These are phyloP conservation scores for Zygotorulaspora sp. DNA, from an alignment of 805 yeast genomes.

Conservation along the genomic window DNA sequence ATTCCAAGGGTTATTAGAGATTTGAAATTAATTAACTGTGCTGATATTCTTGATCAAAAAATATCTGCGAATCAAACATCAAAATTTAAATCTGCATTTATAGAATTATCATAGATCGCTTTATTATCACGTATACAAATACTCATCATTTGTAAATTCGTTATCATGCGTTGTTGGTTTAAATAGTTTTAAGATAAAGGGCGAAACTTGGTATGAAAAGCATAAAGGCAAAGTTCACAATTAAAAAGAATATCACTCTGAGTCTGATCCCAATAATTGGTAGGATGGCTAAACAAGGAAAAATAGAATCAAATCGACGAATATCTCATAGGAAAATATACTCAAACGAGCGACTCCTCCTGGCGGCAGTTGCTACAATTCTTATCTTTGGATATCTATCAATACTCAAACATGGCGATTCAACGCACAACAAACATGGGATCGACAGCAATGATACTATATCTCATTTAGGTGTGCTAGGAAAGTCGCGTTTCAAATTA, in stretches of 20 bases:
- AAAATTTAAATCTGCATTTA: neutral
- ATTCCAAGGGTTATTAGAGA: conserved; percentile 37
- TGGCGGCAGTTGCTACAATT: neutral
- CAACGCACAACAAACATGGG: neutral
- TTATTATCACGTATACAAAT: neutral
- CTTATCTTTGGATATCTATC: neutral
- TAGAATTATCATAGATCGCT: neutral
- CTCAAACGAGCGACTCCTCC: neutral
- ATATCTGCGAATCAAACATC: neutral
- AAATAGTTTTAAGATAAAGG: neutral
- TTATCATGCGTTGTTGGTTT: too few relatives aligned
- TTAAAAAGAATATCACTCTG: too few relatives aligned
- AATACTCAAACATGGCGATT: neutral
- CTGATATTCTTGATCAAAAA: conserved; percentile 26
- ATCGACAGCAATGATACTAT: neutral
- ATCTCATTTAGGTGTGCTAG: neutral
- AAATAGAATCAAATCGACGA: neutral
- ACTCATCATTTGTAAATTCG: too few relatives aligned
- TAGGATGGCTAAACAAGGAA: too few relatives aligned
- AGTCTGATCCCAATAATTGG: too few relatives aligned
- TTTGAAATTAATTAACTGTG: conserved; percentile 43
- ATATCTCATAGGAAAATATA: neutral
- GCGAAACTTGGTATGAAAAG: too few relatives aligned
- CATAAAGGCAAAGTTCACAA: too few relatives aligned
- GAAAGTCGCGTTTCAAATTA: conserved; percentile 15